A percentile compares a stretch with the other conserved stretches of the same genome.
phyloP scores from a whole-genome alignment of 23 red algal species.

The Gracilaria caudata region DNA sequence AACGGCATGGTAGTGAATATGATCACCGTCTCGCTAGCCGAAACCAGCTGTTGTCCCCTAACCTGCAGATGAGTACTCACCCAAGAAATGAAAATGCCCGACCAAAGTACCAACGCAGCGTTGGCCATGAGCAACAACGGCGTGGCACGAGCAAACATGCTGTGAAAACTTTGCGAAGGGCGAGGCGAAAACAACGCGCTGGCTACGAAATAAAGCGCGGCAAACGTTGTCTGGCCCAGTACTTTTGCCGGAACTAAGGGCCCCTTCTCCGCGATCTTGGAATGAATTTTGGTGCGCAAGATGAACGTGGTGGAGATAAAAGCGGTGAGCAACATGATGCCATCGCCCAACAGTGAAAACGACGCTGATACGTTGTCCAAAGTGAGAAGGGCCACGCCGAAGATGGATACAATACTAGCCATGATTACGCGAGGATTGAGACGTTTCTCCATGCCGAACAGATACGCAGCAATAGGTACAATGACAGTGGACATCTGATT shows the following conservation, averaged over 20 bases:
- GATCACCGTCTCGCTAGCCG: constrained; percentile 69
- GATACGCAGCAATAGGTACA: constrained; percentile 68
- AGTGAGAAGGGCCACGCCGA: constrained; percentile 74
- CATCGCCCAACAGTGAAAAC: constrained; percentile 65
- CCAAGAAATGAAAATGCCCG: constrained; percentile 57
- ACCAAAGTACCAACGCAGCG: constrained; percentile 63
- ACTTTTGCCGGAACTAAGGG: constrained; percentile 75
- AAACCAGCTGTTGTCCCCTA: constrained; percentile 64
- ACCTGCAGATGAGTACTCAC: constrained; percentile 68
- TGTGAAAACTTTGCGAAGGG: background rate
- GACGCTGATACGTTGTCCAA: constrained; percentile 43
- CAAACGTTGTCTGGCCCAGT: constrained; percentile 61
- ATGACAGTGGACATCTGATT: constrained; percentile 84
- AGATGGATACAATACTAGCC: constrained; percentile 59
- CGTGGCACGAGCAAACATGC: constrained; percentile 41
- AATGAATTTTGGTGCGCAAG: constrained; percentile 64
- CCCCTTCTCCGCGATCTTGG: constrained; percentile 24
- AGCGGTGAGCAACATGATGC: constrained; percentile 66
- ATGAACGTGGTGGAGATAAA: constrained; percentile 67
- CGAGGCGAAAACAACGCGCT: background rate
- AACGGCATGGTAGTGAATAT: constrained; percentile 77
- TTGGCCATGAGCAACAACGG: constrained; percentile 50
- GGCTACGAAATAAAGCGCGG: constrained; percentile 45
- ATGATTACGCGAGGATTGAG: constrained; percentile 3
- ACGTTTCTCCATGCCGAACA: constrained; percentile 32